These are phyloP conservation scores for Cercophora samala DNA, from an alignment of 495 filamentous ascomycete species.

Conservation along the genomic window DNA sequence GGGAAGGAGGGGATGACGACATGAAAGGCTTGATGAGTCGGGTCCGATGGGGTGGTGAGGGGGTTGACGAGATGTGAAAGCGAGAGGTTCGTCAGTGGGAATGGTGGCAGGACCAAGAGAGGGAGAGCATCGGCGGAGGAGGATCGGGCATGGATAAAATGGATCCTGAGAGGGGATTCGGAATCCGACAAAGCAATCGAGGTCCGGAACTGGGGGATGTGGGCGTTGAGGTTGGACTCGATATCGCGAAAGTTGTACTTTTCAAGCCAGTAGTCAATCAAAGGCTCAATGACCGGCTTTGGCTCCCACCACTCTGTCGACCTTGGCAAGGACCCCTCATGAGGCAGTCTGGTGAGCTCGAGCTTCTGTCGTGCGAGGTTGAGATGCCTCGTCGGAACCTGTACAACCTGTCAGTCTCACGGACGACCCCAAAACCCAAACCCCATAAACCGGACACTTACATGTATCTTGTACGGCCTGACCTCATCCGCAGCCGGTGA, in stretches of 20 bases:
- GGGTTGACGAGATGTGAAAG: conserved; percentile 59
- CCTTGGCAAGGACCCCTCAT: conserved; percentile 38
- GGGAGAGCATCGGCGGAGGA: conserved; percentile 51
- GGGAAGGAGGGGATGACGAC: conserved; percentile 68
- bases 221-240: conserved; percentile 53
- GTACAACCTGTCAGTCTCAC: not conserved
- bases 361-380: conserved; percentile 54
- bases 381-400: conserved; percentile 52
- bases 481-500: conserved; percentile 33
- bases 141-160: conserved; percentile 57
- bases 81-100: conserved; percentile 69
- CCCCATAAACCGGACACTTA: conserved; percentile 34
- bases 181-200: conserved; percentile 36
- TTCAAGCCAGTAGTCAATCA: conserved; percentile 58
- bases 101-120: conserved; percentile 61
- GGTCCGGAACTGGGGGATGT: conserved; percentile 59
- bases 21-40: conserved; percentile 57
- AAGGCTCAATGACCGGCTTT: conserved; percentile 46
- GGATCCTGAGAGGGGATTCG: conserved; percentile 39
- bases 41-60: conserved; percentile 47
- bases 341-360: conserved; percentile 53
- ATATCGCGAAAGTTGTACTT: conserved; percentile 58
- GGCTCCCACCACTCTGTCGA: conserved; percentile 36
- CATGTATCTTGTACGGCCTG: conserved; percentile 50
- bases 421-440: not conserved